A percentile compares a stretch with the other conserved stretches of the same genome.
phyloP scores from a whole-genome alignment of 495 filamentous ascomycete genomes.

The Tuber melanosporum region DNA sequence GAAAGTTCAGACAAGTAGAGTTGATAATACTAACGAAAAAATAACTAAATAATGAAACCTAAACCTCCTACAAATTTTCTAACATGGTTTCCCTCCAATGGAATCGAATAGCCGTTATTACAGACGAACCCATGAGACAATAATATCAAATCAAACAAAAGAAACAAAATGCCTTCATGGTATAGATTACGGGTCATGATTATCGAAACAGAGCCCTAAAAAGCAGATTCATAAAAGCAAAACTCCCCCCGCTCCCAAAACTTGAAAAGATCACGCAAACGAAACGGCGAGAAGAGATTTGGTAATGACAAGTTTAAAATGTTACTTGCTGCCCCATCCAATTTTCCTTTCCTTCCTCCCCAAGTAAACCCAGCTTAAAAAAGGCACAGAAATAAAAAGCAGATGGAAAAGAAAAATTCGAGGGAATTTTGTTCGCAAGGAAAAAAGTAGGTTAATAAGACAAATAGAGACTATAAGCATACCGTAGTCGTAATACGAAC shows the following conservation, averaged over 20 bases:
- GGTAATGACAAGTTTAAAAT: slow-evolving; percentile 1
- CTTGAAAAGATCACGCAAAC: not conserved
- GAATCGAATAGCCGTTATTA: not conserved
- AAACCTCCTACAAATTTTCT: slow-evolving; percentile 2
- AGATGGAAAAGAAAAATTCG: slow-evolving; percentile 14
- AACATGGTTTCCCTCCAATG: not conserved
- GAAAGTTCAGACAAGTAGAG: not conserved
- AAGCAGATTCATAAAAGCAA: not conserved
- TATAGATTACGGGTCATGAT: slow-evolving; percentile 11
- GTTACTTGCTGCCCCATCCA: not conserved
- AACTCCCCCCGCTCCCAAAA: slow-evolving; percentile 3
- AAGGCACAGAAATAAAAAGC: slow-evolving; percentile 7
- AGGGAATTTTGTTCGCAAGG: slow-evolving; percentile 12
- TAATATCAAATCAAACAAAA: slow-evolving; percentile 16
- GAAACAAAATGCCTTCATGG: slow-evolving; percentile 14
- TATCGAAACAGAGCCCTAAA: not conserved
- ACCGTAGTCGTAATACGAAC: slow-evolving; percentile 24
- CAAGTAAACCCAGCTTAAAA: slow-evolving; percentile 17
- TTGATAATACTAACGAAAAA: not conserved
- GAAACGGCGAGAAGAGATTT: not conserved
- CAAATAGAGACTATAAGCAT: not conserved
- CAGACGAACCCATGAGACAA: slow-evolving; percentile 23
- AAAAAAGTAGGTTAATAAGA: slow-evolving; percentile 15
- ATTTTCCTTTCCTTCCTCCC: not conserved
- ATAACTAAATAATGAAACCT: slow-evolving; percentile 1